These are phyloP conservation scores for Cercospora beticola DNA, from an alignment of 2,329 filamentous ascomycete genomes.

Conservation along the genomic window DNA sequence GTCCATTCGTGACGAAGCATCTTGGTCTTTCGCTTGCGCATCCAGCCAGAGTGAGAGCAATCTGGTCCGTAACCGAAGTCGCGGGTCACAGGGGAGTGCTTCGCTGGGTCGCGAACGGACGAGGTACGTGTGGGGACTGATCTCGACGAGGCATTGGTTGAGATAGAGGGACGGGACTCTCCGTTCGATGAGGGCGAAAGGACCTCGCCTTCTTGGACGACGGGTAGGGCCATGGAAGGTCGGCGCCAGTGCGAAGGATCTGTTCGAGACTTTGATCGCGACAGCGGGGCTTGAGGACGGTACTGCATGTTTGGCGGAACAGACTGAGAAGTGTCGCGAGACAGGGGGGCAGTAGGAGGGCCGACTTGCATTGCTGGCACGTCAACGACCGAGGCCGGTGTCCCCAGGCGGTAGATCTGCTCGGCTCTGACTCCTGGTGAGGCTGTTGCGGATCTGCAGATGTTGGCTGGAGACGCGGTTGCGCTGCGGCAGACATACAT, in stretches of 20 bases:
- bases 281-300: conserved; percentile 45
- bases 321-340: conserved; percentile 80
- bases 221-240: conserved; percentile 68
- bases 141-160: conserved; percentile 29
- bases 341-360: conserved; percentile 58
- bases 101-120: conserved; percentile 32
- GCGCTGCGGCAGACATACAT: conserved; percentile 48
- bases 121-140: conserved; percentile 8
- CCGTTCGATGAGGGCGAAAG: conserved; percentile 31
- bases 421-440: conserved; percentile 60
- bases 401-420: conserved; percentile 71
- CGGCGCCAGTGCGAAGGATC: conserved; percentile 52
- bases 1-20: conserved; percentile 93
- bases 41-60: conserved; percentile 70
- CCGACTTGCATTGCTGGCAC: conserved; percentile 62
- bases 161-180: conserved; percentile 44
- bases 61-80: conserved; percentile 38
- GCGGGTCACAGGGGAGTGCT: conserved; percentile 34
- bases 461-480: conserved; percentile 49
- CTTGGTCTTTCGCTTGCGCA: conserved; percentile 91
- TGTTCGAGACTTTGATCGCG: conserved; percentile 41
- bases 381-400: conserved; percentile 87
- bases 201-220: conserved; percentile 60
- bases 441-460: conserved; percentile 77
- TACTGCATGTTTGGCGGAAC: conserved; percentile 93